These are phyloP conservation scores for Leishmania gerbilli DNA, from an alignment of 208 protist species.

Conservation along the genomic window DNA sequence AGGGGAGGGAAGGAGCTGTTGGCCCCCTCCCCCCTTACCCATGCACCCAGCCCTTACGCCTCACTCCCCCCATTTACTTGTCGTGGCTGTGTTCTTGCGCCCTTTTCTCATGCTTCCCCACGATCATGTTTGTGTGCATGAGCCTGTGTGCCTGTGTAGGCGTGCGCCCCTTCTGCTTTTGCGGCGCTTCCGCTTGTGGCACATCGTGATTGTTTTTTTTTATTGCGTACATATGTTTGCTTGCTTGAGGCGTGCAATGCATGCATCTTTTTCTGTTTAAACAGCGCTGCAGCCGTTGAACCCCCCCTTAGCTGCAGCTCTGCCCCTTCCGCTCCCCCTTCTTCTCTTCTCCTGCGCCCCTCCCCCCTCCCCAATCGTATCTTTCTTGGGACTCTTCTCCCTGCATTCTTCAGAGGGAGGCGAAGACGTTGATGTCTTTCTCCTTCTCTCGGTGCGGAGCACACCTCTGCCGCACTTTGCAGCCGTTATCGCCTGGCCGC, in stretches of 20 bases:
- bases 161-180: background rate
- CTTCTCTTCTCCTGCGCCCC: background rate
- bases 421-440: too few species aligned
- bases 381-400: background rate
- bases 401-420: too few species aligned
- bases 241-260: background rate
- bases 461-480: too few species aligned
- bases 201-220: background rate
- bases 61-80: background rate
- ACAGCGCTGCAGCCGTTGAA: background rate
- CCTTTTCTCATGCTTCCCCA: background rate
- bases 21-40: background rate
- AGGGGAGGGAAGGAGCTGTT: background rate
- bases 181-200: too few species aligned
- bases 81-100: background rate
- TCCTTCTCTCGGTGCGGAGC: too few species aligned
- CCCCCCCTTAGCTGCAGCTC: background rate
- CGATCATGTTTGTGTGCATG: background rate
- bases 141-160: background rate
- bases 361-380: background rate
- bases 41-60: background rate
- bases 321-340: constrained; percentile 2
- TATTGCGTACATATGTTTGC: background rate
- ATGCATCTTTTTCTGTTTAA: background rate
- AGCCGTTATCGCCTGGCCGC: background rate